These are phyloP conservation scores for Durio zibethinus DNA, from an alignment of 345 rosid species.

Conservation along the genomic window DNA sequence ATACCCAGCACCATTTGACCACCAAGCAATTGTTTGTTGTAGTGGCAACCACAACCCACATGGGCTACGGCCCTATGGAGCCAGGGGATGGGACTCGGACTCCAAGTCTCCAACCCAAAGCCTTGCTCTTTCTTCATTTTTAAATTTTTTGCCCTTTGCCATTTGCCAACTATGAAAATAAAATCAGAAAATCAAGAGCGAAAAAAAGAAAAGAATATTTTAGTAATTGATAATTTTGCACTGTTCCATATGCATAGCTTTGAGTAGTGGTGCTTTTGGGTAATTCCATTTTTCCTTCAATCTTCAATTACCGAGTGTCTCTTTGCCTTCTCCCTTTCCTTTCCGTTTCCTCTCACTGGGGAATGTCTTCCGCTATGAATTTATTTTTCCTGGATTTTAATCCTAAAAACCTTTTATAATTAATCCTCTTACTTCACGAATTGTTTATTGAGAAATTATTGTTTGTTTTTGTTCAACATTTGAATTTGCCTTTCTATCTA, in stretches of 20 bases:
- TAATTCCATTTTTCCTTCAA: neutral
- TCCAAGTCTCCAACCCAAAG: too few relatives aligned
- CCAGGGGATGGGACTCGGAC: too few relatives aligned
- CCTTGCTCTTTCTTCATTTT: too few relatives aligned
- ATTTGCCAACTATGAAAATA: neutral
- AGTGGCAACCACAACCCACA: neutral
- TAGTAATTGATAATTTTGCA: neutral
- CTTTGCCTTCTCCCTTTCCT: neutral
- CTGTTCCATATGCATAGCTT: conserved; percentile 3
- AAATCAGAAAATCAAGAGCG: neutral
- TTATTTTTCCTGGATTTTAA: neutral
- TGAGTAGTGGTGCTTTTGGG: conserved; percentile 7
- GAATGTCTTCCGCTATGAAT: neutral
- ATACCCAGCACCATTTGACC: neutral
- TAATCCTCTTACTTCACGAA: neutral
- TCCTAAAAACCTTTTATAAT: neutral
- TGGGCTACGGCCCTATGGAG: neutral
- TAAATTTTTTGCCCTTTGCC: too few relatives aligned
- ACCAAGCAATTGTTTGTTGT: neutral
- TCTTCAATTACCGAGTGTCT: neutral
- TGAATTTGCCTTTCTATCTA: neutral
- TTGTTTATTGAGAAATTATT: neutral
- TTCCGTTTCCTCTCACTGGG: neutral
- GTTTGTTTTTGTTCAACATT: neutral
- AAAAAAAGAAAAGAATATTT: neutral